phyloP scores from a whole-genome alignment of 23 red algal species.

The Agarophyton chilense region DNA sequence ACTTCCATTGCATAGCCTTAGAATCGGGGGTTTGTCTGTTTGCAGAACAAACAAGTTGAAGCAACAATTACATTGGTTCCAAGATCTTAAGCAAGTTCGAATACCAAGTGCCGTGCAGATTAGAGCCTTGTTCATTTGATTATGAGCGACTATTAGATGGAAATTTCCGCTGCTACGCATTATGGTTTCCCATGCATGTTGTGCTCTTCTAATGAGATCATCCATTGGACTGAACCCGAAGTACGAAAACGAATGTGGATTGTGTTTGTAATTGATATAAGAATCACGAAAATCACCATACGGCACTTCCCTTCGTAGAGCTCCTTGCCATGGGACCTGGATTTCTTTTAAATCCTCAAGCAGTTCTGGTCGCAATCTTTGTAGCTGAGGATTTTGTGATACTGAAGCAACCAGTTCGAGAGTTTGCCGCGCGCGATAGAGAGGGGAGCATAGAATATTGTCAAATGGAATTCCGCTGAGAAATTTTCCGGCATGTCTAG shows the following conservation, averaged over 20 bases:
- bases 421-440: conserved; percentile 45
- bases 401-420: conserved; percentile 3
- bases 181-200: conserved; percentile 45
- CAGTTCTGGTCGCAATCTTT: conserved; percentile 19
- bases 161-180: conserved; percentile 26
- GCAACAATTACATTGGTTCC: conserved; percentile 63
- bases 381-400: conserved; percentile 32
- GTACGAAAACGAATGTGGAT: conserved; percentile 56
- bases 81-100: conserved; percentile 12
- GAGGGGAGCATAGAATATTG: conserved; percentile 50
- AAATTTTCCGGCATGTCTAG: conserved; percentile 33
- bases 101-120: conserved; percentile 57
- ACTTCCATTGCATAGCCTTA: conserved; percentile 52
- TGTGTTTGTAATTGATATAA: conserved; percentile 23
- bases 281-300: background rate
- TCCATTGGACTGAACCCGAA: conserved; percentile 52
- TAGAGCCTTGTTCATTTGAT: conserved; percentile 68
- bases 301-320: conserved; percentile 25
- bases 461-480: conserved; percentile 39
- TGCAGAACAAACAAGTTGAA: conserved; percentile 51
- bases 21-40: conserved; percentile 20
- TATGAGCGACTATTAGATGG: conserved; percentile 49
- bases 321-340: conserved; percentile 63
- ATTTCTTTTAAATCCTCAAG: conserved; percentile 56
- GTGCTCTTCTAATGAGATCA: conserved; percentile 29